Base-by-base conservation (phyloP, 1,284 basidiomycete genomes). In the Calocybe gambosa region DNA sequence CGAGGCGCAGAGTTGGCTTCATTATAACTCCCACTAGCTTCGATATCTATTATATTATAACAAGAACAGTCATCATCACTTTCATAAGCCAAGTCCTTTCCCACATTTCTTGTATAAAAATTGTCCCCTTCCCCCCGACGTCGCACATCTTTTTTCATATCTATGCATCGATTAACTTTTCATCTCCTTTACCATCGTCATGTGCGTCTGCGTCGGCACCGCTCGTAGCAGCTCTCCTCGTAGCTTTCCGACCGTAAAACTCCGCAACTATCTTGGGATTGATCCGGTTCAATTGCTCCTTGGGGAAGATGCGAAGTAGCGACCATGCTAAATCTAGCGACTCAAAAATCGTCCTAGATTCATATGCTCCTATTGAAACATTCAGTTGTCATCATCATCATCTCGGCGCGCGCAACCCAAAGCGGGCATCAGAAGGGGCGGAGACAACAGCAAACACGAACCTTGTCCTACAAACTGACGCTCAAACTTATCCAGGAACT, bases 261-360 rank as follows among this genome's bases (percentile, higher is more conserved):
- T 93, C 88, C 49, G 78, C 77, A 59, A 93, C 85, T 62, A 93
- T 90, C 78, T 89, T 90, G 58, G 90, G 90, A 60, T 81, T 91
- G 73, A 94, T 92, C 58, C 95, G 87, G 74, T 97, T 98, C 54
- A 99, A 79, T 69, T 93, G 91, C 70, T 98, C 95, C 72, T 96
- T 95, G 58, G 96, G 96, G 89, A 99, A 98, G 68, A 96, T 96
- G 57, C 96, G 86, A 57, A 99, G 78, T 49, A 99, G 71, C 26
- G 88, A 88, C 96, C 96, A 99, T 16, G 93, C 96, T 46, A 99
- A 77, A 69, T 99, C 96, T 47, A 99, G 80, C 46, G 92, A 95
- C 59, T 99, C 95, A 65, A 97, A 98, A 71, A 99, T 91, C 44
- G 92, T 92, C 50, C 96, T 84, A 42, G 93, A 86, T 72, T 99